Base-by-base conservation (phyloP, 106 monocot genomes). In the Platanthera guangdongensis region DNA sequence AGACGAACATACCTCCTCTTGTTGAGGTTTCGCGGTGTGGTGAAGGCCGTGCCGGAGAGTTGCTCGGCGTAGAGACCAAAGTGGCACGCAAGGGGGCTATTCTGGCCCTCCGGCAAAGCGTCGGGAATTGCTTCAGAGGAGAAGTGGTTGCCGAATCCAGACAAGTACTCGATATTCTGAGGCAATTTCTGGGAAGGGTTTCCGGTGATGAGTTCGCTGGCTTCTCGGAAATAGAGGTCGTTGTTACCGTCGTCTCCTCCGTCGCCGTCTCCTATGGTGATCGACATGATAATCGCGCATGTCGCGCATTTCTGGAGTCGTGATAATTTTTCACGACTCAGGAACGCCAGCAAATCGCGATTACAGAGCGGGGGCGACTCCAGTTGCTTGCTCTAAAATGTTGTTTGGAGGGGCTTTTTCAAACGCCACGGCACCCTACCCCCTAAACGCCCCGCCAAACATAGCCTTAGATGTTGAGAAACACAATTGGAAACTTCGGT, bases 41-140 rank as follows among this genome's bases (percentile, higher is more conserved):
- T 99, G 92, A 99, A 99, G 80, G 99, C 75, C 50, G 99, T 90
- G 52, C 99, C 99, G 65, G 99, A 99, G 76, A 99, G 85, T 77
- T 99, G 99, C 90, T 99, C 99, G 45, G 99, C 92, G 84, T 99
- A 99, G 86, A 99, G 94, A n/a, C 92, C 99, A 52, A 75, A 80
- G 46, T 94, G 94, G 87, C 99, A 99, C 70, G 52, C 3, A 25
- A 99, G 86, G n/a, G 99, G 99, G 80, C 74, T 99, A 86, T 99
- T 99, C 88, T 99, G 99, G 1, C 77, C 86, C 45, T 21, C 71
- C 0, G 99, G 99, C 46, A 99, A 87, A 46, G 94, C 84, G 2
- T 85, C 86, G 45, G 81, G 77, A 50, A 83, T 59, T 15, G 99
- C 99, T 83, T 94, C 94, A 9, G 99, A 94, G 7, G 88, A 92